phyloP scores from a whole-genome alignment of 2,329 filamentous ascomycete genomes.

The Elsinoe batatas region DNA sequence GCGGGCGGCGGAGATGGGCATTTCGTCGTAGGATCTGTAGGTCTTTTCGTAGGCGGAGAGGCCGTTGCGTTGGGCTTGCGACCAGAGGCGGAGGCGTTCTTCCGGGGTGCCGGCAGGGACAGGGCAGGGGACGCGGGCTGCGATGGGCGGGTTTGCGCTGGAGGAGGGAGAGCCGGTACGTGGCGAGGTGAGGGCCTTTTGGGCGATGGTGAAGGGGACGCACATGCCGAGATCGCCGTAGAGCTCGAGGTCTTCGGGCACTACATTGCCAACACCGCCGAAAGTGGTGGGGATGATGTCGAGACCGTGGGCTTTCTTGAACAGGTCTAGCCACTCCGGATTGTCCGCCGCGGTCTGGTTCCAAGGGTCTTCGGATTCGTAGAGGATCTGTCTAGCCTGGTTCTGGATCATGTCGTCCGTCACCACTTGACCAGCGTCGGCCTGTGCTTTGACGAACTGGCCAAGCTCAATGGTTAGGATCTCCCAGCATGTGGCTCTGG shows the following conservation, averaged over 20 bases:
- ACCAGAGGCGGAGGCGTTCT: constrained; percentile 9
- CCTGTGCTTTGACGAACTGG: constrained; percentile 33
- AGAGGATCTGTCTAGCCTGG: constrained; percentile 39
- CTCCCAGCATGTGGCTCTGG: constrained; percentile 38
- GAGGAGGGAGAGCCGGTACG: constrained; percentile 19
- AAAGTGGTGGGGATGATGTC: constrained; percentile 26
- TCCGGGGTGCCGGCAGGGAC: background rate
- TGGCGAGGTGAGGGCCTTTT: background rate
- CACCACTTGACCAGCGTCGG: constrained; percentile 30
- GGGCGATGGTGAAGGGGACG: constrained; percentile 20
- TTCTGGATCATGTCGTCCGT: constrained; percentile 42
- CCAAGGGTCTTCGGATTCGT: constrained; percentile 41
- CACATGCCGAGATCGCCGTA: constrained; percentile 28
- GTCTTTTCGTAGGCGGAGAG: background rate
- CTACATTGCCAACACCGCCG: constrained; percentile 23
- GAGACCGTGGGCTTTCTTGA: constrained; percentile 41
- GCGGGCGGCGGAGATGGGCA: background rate
- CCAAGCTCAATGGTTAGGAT: constrained; percentile 39
- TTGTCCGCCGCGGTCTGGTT: constrained; percentile 34
- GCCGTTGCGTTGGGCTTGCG: constrained; percentile 3
- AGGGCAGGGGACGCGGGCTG: constrained; percentile 11
- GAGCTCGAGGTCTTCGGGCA: constrained; percentile 28
- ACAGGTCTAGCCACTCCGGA: constrained; percentile 38
- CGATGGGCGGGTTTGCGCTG: constrained; percentile 15
- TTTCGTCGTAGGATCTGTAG: constrained; percentile 7